These are phyloP conservation scores for Ogataea populi-albae DNA, from an alignment of 805 yeast genomes.

Conservation along the genomic window DNA sequence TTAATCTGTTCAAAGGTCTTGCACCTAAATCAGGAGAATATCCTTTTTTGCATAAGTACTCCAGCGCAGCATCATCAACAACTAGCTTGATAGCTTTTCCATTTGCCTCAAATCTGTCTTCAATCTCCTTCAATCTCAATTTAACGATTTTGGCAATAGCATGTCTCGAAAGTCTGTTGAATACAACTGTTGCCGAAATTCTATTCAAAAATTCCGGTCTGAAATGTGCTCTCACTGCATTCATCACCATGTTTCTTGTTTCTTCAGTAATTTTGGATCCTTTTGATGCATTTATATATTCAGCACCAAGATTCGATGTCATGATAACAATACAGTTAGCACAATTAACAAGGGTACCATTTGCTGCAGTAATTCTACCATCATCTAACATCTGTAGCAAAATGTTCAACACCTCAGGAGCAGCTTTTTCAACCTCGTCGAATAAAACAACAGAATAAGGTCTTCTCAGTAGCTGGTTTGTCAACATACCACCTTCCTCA, in stretches of 20 bases:
- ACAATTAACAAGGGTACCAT: slow-evolving; percentile 91
- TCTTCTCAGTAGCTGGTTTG: slow-evolving; percentile 84
- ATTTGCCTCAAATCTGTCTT: slow-evolving; percentile 77
- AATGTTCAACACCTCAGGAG: slow-evolving; percentile 94
- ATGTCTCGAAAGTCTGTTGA: slow-evolving; percentile 87
- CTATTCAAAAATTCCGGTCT: slow-evolving; percentile 97
- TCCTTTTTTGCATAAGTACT: slow-evolving; percentile 80
- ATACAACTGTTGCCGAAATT: slow-evolving; percentile 87
- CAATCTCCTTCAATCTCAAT: slow-evolving; percentile 80
- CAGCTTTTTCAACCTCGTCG: slow-evolving; percentile 98
- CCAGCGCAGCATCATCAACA: slow-evolving; percentile 73
- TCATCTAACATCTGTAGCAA: slow-evolving; percentile 91
- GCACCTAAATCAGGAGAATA: slow-evolving; percentile 95
- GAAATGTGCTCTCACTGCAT: slow-evolving; percentile 81
- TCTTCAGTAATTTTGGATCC: slow-evolving; percentile 60
- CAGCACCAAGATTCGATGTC: slow-evolving; percentile 98
- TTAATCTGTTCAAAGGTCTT: slow-evolving; percentile 89
- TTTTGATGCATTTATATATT: slow-evolving; percentile 66
- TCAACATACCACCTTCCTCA: slow-evolving; percentile 95
- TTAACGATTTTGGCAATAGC: slow-evolving; percentile 91
- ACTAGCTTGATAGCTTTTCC: slow-evolving; percentile 75
- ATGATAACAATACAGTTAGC: slow-evolving; percentile 89
- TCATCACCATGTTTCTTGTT: slow-evolving; percentile 78
- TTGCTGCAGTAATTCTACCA: slow-evolving; percentile 92
- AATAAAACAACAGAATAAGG: slow-evolving; percentile 96